These are phyloP conservation scores for Rhododendron griersonianum DNA, from an alignment of 148 eudicot species.

Conservation along the genomic window DNA sequence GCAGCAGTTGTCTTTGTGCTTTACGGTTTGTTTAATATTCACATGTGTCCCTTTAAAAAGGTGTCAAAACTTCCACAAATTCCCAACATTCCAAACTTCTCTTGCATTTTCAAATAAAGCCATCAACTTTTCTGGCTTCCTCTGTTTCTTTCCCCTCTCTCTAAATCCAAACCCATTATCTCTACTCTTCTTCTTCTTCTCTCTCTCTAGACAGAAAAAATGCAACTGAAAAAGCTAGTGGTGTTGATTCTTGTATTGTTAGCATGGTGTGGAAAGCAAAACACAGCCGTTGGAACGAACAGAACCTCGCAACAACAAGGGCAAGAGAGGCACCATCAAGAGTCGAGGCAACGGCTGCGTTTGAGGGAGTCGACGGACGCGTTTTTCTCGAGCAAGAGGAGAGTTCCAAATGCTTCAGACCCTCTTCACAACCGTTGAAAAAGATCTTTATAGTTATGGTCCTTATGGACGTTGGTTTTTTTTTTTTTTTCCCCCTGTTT, in stretches of 20 bases:
- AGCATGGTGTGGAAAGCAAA: conserved; percentile 9
- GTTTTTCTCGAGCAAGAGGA: conserved; percentile 13
- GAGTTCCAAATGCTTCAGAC: conserved; percentile 20
- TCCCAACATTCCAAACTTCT: conserved; percentile 7
- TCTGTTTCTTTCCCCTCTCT: background rate
- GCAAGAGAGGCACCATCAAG: conserved; percentile 1
- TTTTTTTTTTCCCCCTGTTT: background rate
- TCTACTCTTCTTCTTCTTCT: background rate
- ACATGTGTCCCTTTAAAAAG: background rate
- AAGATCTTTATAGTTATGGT: background rate
- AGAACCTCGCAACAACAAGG: background rate
- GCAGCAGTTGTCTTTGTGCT: background rate
- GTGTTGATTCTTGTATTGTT: conserved; percentile 18
- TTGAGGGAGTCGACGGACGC: conserved; percentile 9
- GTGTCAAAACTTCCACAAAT: background rate
- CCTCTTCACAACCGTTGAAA: conserved; percentile 34
- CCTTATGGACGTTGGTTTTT: background rate
- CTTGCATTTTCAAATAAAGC: conserved; percentile 9
- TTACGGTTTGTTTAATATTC: background rate
- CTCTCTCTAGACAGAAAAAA: background rate
- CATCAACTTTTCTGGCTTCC: conserved; percentile 9
- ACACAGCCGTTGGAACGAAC: background rate
- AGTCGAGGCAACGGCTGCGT: background rate
- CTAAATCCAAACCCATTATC: background rate
- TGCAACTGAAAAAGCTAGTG: conserved; percentile 16